These are phyloP conservation scores for Rachicladosporium sp. DNA, from an alignment of 2,329 filamentous ascomycete genomes.

Conservation along the genomic window DNA sequence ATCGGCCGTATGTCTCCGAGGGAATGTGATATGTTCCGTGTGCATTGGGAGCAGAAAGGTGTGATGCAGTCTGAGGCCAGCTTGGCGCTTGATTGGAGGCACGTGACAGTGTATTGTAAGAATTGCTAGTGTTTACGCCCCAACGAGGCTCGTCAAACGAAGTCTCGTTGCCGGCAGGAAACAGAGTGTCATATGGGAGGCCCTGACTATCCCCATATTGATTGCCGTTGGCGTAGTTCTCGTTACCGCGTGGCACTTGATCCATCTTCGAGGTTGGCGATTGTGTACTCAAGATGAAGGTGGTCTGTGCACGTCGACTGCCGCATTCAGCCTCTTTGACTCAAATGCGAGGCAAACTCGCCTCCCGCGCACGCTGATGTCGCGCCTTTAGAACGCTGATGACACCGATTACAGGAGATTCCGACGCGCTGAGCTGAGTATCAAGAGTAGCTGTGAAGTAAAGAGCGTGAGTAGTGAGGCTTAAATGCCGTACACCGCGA, in stretches of 20 bases:
- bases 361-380: too few species aligned
- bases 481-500: too few species aligned
- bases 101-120: slow-evolving; percentile 17
- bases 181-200: slow-evolving; percentile 18
- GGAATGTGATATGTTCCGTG: slow-evolving; percentile 11
- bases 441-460: too few species aligned
- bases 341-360: too few species aligned
- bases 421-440: too few species aligned
- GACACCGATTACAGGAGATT: too few species aligned
- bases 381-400: too few species aligned
- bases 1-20: slow-evolving; percentile 12
- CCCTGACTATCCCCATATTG: slow-evolving; percentile 19
- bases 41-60: slow-evolving; percentile 10
- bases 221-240: slow-evolving; percentile 17
- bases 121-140: slow-evolving; percentile 20
- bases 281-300: too few species aligned
- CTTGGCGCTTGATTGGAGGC: slow-evolving; percentile 9
- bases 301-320: too few species aligned
- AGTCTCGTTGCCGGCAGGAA: slow-evolving; percentile 15
- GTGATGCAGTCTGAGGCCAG: slow-evolving; percentile 18
- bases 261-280: slow-evolving; percentile 1
- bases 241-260: slow-evolving; percentile 16
- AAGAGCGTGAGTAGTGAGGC: too few species aligned
- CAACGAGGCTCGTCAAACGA: slow-evolving; percentile 19
- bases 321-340: too few species aligned